Base-by-base conservation (phyloP, 139 green algal genomes). In the Tetradesmus obliquus region DNA sequence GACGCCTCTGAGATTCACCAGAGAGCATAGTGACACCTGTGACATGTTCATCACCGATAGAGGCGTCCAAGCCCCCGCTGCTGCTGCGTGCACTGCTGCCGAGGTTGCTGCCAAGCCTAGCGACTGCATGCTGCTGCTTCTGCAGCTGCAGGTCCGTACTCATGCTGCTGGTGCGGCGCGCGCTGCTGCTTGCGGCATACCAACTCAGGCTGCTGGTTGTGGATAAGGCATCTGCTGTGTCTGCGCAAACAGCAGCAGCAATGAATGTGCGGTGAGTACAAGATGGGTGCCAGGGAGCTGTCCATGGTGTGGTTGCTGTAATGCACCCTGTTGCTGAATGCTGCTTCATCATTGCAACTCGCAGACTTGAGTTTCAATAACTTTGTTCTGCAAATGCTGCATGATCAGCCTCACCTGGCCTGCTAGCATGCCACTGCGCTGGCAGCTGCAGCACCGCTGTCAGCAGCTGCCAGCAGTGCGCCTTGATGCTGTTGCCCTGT, bases 401-500 rank as follows among this genome's bases (percentile, higher is more conserved):
- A 76, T 24, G 17, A 3, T 17, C 66, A 76, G 66, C n/a, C 45
- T 5, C 79, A 84, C 79, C 79, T 58, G 32, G 12, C 12, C 79
- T 58, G 79, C 6, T 45, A 20, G 79, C 79, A 54, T 58, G 54
- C 82, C 22, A 24, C 3, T 72, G 22, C 54, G 20, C 17, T 76
- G 54, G 54, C 76, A 91, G 57, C 76, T 91, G 55, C 76, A 91
- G 4, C 71, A 91, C 8, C 17, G 54, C 20, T 54, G 76, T 87
- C 76, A 91, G 51, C 79, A 86, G 76, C 76, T 87, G 55, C 88
- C 88, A 91, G 51, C 88, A 91, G 57, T 86, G 72, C 32, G 5
- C 24, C 9, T 81, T 86, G 32, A 87, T 45, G 10, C 4, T 53
- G 2, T 54, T 45, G 10, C 22, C 55, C 22, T 20, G 55, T 2